Conservation (phyloP, 768 basidiomycete species). For the Tephrocybe sp. region DNA sequence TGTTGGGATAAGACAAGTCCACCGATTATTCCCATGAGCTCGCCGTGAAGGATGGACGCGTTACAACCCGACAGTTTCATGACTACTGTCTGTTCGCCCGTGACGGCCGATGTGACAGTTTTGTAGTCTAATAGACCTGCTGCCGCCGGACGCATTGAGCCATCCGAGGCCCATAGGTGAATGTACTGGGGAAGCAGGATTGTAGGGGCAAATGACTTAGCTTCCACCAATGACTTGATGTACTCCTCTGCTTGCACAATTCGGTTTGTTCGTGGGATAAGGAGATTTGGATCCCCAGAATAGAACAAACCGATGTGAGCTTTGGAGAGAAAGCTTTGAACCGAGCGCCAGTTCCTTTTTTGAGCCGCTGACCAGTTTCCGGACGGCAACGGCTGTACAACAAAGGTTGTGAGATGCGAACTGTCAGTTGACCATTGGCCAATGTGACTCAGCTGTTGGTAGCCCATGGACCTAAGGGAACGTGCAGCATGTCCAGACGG, state of each 20-base stretch:
- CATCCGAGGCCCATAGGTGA: conserved; percentile 21
- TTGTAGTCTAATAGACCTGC: conserved; percentile 19
- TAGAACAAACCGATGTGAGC: not conserved
- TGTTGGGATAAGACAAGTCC: conserved; percentile 9
- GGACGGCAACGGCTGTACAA: not conserved
- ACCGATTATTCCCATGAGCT: conserved; percentile 19
- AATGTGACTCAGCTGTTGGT: not conserved
- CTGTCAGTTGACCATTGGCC: not conserved
- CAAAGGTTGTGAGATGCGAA: not conserved
- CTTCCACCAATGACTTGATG: not conserved
- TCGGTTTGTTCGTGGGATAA: not conserved
- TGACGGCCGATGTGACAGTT: conserved; percentile 14
- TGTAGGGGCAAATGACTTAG: not conserved
- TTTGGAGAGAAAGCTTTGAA: not conserved
- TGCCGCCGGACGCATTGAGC: conserved; percentile 22
- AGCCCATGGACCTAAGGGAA: not conserved
- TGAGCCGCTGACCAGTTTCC: not conserved
- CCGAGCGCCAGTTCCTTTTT: not conserved
- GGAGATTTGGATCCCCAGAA: not conserved
- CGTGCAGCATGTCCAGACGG: not conserved
- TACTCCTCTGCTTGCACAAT: not conserved
- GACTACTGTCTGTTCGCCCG: conserved; percentile 10
- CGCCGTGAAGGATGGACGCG: conserved; percentile 20
- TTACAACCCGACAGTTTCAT: conserved; percentile 17
- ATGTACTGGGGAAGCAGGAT: not conserved